These are phyloP conservation scores for Mycocentrospora acerina DNA, from an alignment of 2,329 filamentous ascomycete species.

Conservation along the genomic window DNA sequence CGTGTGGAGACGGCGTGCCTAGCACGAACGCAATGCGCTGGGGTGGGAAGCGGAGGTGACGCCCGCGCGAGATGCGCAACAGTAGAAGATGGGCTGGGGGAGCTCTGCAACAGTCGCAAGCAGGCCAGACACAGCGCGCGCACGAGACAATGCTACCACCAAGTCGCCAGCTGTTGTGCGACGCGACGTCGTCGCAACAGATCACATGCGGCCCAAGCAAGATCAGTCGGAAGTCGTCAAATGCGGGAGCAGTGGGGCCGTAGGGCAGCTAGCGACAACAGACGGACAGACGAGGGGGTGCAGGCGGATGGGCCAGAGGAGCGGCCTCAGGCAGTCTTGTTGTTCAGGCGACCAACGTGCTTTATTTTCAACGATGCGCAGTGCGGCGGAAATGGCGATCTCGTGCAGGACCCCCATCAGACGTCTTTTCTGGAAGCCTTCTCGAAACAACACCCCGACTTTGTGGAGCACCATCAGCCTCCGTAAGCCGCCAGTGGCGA, in stretches of 20 bases:
- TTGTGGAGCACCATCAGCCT: not conserved
- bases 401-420: no score
- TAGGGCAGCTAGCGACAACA: constrained; percentile 3
- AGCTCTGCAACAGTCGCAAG: not conserved
- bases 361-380: no score
- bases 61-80: no score
- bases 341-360: no score
- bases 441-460: constrained; percentile 18
- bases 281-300: constrained; percentile 7
- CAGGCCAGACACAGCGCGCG: constrained; percentile 8
- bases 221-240: constrained; percentile 13
- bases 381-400: no score
- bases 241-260: constrained; percentile 9
- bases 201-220: constrained; percentile 39
- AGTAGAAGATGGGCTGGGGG: not conserved
- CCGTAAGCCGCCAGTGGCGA: no score
- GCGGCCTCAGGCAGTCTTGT: no score
- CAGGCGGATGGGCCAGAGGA: no score
- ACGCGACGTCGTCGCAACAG: constrained; percentile 23
- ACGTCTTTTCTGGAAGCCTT: constrained; percentile 15
- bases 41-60: constrained; percentile 2
- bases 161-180: constrained; percentile 34
- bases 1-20: constrained; percentile 2
- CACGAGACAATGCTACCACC: constrained; percentile 27
- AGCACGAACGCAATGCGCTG: constrained; percentile 2